phyloP scores from a whole-genome alignment of 139 green algal species.

The Closterium sp. region DNA sequence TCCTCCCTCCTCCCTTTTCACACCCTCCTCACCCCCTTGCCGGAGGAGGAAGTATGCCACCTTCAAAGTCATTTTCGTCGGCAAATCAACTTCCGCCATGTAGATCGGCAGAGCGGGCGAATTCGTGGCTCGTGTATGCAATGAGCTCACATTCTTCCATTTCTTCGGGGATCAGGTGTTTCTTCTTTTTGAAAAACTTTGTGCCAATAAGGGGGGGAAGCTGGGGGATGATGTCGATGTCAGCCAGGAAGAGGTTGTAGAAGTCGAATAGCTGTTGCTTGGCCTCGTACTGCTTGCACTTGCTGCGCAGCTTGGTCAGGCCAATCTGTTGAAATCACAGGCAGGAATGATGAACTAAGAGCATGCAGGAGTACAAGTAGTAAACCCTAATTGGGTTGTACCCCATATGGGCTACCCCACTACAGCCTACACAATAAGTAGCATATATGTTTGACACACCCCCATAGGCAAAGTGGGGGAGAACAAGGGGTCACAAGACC shows the following conservation, averaged over 20 bases:
- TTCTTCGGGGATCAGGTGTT: slow-evolving; percentile 57
- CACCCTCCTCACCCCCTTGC: neutral
- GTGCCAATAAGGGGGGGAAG: slow-evolving; percentile 95
- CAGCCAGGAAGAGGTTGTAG: slow-evolving; percentile 94
- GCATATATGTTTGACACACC: too few species aligned
- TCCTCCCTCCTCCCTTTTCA: too few species aligned
- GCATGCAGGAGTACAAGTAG: too few species aligned
- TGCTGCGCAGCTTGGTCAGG: too few species aligned
- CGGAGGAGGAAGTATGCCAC: neutral
- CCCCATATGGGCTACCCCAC: too few species aligned
- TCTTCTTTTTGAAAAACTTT: slow-evolving; percentile 95
- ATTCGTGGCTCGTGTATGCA: slow-evolving; percentile 34
- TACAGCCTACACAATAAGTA: too few species aligned
- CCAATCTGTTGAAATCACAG: too few species aligned
- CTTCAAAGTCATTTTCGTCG: slow-evolving; percentile 19
- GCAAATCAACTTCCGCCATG: slow-evolving; percentile 14
- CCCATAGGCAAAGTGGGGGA: too few species aligned
- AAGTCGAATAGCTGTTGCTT: slow-evolving; percentile 83
- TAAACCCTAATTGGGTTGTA: too few species aligned
- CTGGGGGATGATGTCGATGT: slow-evolving; percentile 83
- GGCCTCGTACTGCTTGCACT: slow-evolving; percentile 75
- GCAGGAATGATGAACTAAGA: too few species aligned
- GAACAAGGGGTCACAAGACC: too few species aligned
- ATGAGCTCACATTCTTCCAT: slow-evolving; percentile 36
- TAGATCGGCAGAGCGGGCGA: slow-evolving; percentile 35